Base-by-base conservation (phyloP, 495 filamentous ascomycete species). In the Neurospora pannonica region DNA sequence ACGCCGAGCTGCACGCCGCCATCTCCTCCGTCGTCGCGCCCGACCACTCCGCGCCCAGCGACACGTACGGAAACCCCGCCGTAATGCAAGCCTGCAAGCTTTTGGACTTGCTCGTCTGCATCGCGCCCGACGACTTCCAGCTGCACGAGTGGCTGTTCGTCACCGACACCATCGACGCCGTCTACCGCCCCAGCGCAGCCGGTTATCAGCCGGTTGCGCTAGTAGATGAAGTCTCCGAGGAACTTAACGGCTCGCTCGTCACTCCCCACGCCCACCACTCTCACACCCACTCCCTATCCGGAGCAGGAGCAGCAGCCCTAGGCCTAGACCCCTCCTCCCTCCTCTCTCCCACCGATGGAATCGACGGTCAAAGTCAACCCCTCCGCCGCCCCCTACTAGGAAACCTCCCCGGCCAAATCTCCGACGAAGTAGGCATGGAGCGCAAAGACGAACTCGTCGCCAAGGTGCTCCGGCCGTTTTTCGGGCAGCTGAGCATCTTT, bases 101-200 rank as follows among this genome's bases (percentile, higher is more conserved):
- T 3, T 86, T 99, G 8, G 97, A 98, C 74, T 84, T 91, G 31
- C 84, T 99, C 7, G 85, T 99, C 36, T 89, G 93, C n/a, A 85
- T 93, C 21, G 91, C 91, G 5, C 96, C 94, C 0, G 97, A 99
- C 75, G 96, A 98, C 79, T 99, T 98, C 81, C 96, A 98, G 80
- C 86, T 97, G 46, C 88, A 94, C 72, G 94, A 97, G 84, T 99
- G 96, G 96, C 88, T 98, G 21, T 99, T 97, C 81, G 90, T 98
- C 34, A 95, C 94, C 6, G 97, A 99, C 80, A 98, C 95, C 42
- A 95, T 97, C 76, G 96, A 99, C 79, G 94, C 97, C 2, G 94
- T 98, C 31, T 98, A 98, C 79, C 89, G 92, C 19, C 91, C 94
- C 1, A 34, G 28, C 15, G 54, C 54, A 19, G 82, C 88, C n/a